phyloP scores from a whole-genome alignment of 2,329 filamentous ascomycete genomes.

The Cytospora paraplurivora region DNA sequence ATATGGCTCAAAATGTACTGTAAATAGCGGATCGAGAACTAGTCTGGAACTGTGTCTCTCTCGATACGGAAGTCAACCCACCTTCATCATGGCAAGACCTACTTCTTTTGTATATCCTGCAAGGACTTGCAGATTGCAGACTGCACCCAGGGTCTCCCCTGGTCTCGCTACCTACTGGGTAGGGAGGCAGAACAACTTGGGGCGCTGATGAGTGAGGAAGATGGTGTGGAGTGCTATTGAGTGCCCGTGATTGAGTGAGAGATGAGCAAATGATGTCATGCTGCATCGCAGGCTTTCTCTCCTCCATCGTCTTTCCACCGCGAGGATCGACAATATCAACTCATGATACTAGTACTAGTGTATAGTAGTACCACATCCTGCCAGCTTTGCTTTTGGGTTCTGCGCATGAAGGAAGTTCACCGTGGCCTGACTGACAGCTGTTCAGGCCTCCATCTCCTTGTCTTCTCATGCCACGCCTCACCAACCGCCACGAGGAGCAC shows the following conservation, averaged over 20 bases:
- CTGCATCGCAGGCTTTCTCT: constrained; percentile 2
- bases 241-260: neutral
- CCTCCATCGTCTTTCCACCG: neutral
- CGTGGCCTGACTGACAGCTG: neutral
- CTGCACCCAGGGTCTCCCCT: constrained; percentile 16
- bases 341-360: neutral
- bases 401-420: neutral
- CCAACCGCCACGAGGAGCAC: neutral
- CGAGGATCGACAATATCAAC: neutral
- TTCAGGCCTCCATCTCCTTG: neutral
- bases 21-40: neutral
- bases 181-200: constrained; percentile 9
- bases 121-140: constrained; percentile 4
- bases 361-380: neutral
- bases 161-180: neutral
- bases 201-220: neutral
- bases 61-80: neutral
- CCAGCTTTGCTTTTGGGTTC: too few species aligned
- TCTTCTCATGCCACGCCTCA: constrained; percentile 9
- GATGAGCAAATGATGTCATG: constrained; percentile 16
- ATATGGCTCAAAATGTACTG: neutral
- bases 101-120: constrained; percentile 21
- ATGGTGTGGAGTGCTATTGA: neutral
- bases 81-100: constrained; percentile 1
- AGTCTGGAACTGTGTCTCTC: neutral